These are phyloP conservation scores for Wilcoxina mikolae DNA, from an alignment of 495 filamentous ascomycete species.

Conservation along the genomic window DNA sequence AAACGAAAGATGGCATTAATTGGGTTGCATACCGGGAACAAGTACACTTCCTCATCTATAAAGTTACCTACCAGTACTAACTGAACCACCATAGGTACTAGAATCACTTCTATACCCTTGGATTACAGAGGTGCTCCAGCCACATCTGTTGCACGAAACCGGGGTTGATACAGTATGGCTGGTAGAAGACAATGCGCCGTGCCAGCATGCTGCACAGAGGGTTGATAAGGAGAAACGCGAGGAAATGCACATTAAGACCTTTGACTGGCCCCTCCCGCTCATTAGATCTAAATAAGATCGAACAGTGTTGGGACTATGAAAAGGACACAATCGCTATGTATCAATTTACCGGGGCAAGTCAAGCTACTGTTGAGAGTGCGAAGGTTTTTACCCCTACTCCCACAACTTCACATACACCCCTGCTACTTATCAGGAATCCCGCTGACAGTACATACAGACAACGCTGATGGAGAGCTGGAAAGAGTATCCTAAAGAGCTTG, in stretches of 20 bases:
- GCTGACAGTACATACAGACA: background rate
- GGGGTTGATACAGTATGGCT: constrained; percentile 3
- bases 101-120: constrained; percentile 4
- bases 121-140: background rate
- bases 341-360: constrained; percentile 3
- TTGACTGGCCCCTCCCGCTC: constrained; percentile 7
- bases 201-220: background rate
- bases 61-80: no score
- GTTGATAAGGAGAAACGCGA: background rate
- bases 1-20: background rate
- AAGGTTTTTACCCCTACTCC: background rate
- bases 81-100: no score
- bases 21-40: constrained; percentile 3
- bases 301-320: constrained; percentile 10
- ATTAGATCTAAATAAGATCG: constrained; percentile 2
- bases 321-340: constrained; percentile 3
- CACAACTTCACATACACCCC: background rate
- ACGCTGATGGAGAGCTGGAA: background rate
- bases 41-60: background rate
- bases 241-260: background rate
- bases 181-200: constrained; percentile 4
- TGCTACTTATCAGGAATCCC: no score
- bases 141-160: background rate
- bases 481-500: background rate
- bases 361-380: background rate